Base-by-base conservation (phyloP, 2,329 filamentous ascomycete species). In the Metarhizium humberi region DNA sequence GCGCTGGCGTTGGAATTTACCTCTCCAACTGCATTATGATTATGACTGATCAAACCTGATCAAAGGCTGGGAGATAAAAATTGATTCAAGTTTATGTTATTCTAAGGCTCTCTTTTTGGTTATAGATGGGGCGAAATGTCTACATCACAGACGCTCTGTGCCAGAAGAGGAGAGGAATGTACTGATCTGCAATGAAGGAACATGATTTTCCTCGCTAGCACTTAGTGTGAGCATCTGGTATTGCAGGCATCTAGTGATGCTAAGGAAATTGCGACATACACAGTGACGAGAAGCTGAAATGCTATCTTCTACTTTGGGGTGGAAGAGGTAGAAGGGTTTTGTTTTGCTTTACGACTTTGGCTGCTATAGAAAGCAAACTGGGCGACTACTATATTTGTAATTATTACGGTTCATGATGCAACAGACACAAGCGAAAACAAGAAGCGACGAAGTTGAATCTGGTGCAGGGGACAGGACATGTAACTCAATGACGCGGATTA, bases 1-100 rank as follows among this genome's bases (percentile, higher is more conserved):
- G 65, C 62, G 63, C 56, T 57, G 67, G 69, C 68, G 69, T 71
- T 70, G 65, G 63, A 67, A 65, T 60, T 57, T 56, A 50, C 50
- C 59, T 62, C 60, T 64, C 60, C 61, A 64, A 62, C 60, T 29
- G 30, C 62, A 62, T 66, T 57, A 67, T 62, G 65, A 66, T 62
- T 57, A 59, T 62, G 51, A 59, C 47, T 61, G 60, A 60, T 59
- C 57, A 59, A 61, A 60, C 56, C 47, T 61, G 60, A 60, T 59
- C 57, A 59, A 61, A 60, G 57, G 59, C 61, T 57, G 59, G 57
- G 54, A 66, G 60, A 58, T 55, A 55, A 57, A 25, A 18, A 29
- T 34, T 29, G 45, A 57, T 61, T 51, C 57, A 61, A 61, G 48
- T 56, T 40, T 53, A 52, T 52, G 56, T 62, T 25, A 25, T 25